Evolutionary conservation across 495 filamentous ascomycete species (phyloP).

Genomic region (Lophiotrema nucula): DNA sequence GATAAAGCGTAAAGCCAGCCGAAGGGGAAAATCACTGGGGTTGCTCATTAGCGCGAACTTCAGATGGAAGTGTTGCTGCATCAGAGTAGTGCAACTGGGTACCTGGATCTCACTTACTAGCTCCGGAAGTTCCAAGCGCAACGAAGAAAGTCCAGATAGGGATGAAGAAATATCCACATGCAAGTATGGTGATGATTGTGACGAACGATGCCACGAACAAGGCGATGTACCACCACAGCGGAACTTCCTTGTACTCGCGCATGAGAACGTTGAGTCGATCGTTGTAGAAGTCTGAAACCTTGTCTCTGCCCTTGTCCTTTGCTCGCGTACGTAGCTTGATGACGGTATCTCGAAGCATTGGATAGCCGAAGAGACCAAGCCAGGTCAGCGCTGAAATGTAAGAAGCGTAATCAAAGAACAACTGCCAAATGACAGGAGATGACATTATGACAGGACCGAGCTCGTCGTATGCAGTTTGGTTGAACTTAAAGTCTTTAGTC

Average conservation of each 20-base stretch:
- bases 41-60: too few species aligned
- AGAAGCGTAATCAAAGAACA: conserved; percentile 59
- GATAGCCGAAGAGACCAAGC: conserved; percentile 56
- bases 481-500: conserved; percentile 49
- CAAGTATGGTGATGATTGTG: conserved; percentile 49
- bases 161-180: conserved; percentile 52
- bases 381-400: conserved; percentile 56
- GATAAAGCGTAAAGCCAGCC: conserved; percentile 58
- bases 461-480: conserved; percentile 54
- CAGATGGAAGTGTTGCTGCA: too few species aligned
- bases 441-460: conserved; percentile 54
- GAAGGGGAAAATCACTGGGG: conserved; percentile 55
- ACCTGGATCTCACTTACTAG: too few species aligned
- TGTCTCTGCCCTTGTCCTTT: conserved; percentile 40
- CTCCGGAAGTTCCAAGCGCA: conserved; percentile 49
- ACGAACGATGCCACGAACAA: conserved; percentile 51
- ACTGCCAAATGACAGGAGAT: conserved; percentile 53
- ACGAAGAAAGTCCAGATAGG: conserved; percentile 58
- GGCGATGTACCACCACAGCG: conserved; percentile 53
- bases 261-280: conserved; percentile 57
- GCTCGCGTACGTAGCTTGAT: conserved; percentile 42
- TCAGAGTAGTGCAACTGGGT: too few species aligned
- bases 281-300: conserved; percentile 48
- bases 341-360: conserved; percentile 46
- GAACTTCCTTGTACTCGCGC: conserved; percentile 55